These are phyloP conservation scores for Entomortierella chlamydospora DNA, from an alignment of 192 early-diverging fungal genomes.

Conservation along the genomic window DNA sequence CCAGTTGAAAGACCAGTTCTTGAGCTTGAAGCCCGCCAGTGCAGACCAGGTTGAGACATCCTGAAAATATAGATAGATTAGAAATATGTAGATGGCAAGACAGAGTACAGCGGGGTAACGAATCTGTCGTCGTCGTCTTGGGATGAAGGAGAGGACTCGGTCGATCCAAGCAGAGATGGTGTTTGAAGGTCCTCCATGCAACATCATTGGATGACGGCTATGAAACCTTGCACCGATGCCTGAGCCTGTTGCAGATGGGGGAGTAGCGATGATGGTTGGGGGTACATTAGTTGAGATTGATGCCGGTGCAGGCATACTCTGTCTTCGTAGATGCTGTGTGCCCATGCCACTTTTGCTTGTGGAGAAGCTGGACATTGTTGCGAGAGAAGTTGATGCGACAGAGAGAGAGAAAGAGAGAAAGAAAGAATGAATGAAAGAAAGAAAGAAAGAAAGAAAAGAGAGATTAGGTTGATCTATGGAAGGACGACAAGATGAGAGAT, in stretches of 20 bases:
- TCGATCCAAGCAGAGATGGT: conserved; percentile 21
- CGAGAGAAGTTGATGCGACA: no score
- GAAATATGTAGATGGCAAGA: conserved; percentile 25
- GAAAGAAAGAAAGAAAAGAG: no score
- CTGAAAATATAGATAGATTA: conserved; percentile 39
- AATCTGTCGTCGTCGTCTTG: conserved; percentile 39
- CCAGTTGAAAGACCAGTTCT: conserved; percentile 60
- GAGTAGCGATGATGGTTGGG: conserved; percentile 49
- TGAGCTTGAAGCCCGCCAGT: conserved; percentile 55
- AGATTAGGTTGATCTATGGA: no score
- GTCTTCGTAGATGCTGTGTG: conserved; percentile 39
- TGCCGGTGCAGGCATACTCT: conserved; percentile 44
- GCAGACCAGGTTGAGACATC: conserved; percentile 20
- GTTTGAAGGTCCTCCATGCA: conserved; percentile 25
- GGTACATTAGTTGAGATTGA: conserved; percentile 45
- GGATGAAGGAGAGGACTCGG: conserved; percentile 19
- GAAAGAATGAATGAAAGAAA: no score
- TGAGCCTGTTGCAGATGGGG: conserved; percentile 49
- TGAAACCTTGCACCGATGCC: conserved; percentile 37
- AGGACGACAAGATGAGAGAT: no score
- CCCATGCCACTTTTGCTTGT: conserved; percentile 37
- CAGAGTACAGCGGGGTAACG: conserved; percentile 25
- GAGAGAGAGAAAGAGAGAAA: no score
- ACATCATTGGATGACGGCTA: conserved; percentile 44
- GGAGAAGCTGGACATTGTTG: conserved; percentile 27